Evolutionary conservation across 345 rosid species (phyloP).

Genomic region (Nephelium lappaceum): DNA sequence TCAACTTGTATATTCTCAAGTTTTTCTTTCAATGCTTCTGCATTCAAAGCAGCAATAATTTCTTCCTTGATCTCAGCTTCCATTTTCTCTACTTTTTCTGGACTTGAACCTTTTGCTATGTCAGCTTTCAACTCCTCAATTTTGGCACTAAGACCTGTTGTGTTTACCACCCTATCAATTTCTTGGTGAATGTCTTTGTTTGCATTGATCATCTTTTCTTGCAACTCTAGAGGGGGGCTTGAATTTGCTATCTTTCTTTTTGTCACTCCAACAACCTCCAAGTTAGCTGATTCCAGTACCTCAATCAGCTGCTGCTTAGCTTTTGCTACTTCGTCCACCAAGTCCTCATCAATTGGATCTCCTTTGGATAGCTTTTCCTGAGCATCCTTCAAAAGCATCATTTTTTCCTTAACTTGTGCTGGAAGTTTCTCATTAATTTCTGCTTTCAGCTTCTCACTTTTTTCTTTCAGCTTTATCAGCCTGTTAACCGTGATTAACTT

Average conservation of each 20-base stretch:
- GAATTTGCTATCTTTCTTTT: slow-evolving; percentile 25
- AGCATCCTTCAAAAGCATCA: slow-evolving; percentile 31
- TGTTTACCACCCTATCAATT: slow-evolving; percentile 33
- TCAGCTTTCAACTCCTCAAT: slow-evolving; percentile 40
- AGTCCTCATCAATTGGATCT: slow-evolving; percentile 27
- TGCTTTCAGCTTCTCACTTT: slow-evolving; percentile 35
- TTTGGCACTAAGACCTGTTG: slow-evolving; percentile 30
- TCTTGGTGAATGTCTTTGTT: slow-evolving; percentile 38
- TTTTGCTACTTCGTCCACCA: slow-evolving; percentile 28
- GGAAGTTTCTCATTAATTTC: slow-evolving; percentile 39
- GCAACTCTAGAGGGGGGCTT: slow-evolving; percentile 26
- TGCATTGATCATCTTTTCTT: slow-evolving; percentile 26
- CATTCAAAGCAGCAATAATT: slow-evolving; percentile 35
- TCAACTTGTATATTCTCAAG: slow-evolving; percentile 36
- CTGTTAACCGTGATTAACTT: slow-evolving; percentile 23
- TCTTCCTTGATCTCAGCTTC: slow-evolving; percentile 37
- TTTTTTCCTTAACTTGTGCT: slow-evolving; percentile 35
- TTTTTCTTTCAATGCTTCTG: slow-evolving; percentile 31
- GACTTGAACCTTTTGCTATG: slow-evolving; percentile 26
- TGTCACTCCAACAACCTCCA: slow-evolving; percentile 37
- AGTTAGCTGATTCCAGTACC: slow-evolving; percentile 32
- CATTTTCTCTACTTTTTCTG: slow-evolving; percentile 26
- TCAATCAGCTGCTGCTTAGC: slow-evolving; percentile 35
- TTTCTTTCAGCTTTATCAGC: slow-evolving; percentile 32
- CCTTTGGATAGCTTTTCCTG: slow-evolving; percentile 33